These are phyloP conservation scores for Lepidium africanum DNA, from an alignment of 345 rosid genomes.

Conservation along the genomic window DNA sequence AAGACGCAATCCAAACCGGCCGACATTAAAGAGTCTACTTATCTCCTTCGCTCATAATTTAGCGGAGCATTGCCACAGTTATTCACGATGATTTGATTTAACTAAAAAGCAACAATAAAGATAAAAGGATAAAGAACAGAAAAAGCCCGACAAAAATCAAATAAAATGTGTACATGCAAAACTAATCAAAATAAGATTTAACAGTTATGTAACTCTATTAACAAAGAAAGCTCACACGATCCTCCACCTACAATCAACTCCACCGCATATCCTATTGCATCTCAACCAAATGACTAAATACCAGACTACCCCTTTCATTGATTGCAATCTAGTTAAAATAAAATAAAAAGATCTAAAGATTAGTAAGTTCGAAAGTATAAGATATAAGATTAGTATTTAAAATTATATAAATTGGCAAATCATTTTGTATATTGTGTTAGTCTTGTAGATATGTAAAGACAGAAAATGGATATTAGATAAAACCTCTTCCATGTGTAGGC, in stretches of 20 bases:
- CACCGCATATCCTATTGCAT: slow-evolving; percentile 12
- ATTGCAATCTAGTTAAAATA: neutral
- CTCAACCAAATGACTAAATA: neutral
- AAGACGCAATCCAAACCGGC: too few relatives aligned
- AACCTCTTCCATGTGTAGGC: neutral
- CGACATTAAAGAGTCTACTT: too few relatives aligned
- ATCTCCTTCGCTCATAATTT: too few relatives aligned
- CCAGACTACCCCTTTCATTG: neutral
- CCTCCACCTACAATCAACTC: slow-evolving; percentile 12
- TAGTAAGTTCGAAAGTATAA: neutral
- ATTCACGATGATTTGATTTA: too few relatives aligned
- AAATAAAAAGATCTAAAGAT: neutral
- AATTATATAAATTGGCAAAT: neutral
- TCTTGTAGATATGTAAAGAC: neutral
- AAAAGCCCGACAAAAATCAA: neutral
- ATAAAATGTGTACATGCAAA: neutral
- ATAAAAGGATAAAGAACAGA: too few relatives aligned
- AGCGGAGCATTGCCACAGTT: too few relatives aligned
- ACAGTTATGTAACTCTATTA: slow-evolving; percentile 4
- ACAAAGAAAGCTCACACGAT: slow-evolving; percentile 17
- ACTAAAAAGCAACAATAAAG: too few relatives aligned
- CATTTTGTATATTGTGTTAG: neutral
- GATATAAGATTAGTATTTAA: neutral
- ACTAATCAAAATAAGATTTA: slow-evolving; percentile 7
- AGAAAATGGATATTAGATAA: neutral